Evolutionary conservation across 1,284 basidiomycete species (phyloP), one percentile per base, ranked within the genome.

Genomic region (Paramarasmius palmivorus): DNA sequence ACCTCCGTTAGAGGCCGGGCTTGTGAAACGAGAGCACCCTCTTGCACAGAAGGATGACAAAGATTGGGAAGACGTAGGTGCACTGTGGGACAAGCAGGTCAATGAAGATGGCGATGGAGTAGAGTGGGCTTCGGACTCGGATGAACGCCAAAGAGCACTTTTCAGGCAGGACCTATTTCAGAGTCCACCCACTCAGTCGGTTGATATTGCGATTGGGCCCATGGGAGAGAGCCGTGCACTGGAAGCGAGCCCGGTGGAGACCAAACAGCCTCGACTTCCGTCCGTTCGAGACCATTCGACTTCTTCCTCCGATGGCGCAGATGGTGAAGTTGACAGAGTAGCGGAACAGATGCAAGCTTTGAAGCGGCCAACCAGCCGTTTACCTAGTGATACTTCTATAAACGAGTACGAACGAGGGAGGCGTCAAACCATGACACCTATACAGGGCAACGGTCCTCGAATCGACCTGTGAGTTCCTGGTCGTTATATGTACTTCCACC

Each of bases 1-100:
- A 9, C 90, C 90, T 26, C 72, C 74, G 0, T 86, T 45, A 76
- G 79, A 83, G 61, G 61, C 75, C 15, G 83, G 83, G 15, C 66
- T 85, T 9, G 65, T 84, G 12, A 79, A 76, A 70, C 81, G 76
- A 59, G 76, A 78, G 48, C 61, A 67, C 12, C 63, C 65, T 1
- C 65, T 67, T 50, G 65, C 66, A 3, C 65, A 65, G 48, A 56
- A 65, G 9, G 47, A 64, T 36, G 70, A 74, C 44, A 52, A 66
- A 23, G 65, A 66, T 38, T 82, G 78, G 77, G 71, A 75, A 14
- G 79, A 82, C 56, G 73, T 83, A 2, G 74, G 77, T 37, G 70
- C 74, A 2, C 73, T 73, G 4, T 86, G 82, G 84, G 84, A 87
- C 39, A 73, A 76, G 3, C 63, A 66, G 36, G 63, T 68, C n/a